Base-by-base conservation (phyloP, 1,139 yeast genomes). In the Blastobotrys malaysiensis region DNA sequence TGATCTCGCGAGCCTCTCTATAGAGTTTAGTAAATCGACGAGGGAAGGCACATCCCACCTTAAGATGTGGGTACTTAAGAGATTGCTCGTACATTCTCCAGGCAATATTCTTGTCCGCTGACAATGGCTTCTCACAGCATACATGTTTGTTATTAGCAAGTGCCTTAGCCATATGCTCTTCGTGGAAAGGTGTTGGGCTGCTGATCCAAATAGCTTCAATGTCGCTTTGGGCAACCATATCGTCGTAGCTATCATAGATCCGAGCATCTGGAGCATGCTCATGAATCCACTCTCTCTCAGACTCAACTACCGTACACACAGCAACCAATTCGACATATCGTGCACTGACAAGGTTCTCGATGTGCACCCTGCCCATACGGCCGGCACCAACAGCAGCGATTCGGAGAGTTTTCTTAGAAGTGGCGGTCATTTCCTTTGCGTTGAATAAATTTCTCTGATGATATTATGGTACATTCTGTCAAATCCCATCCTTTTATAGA, bases 121-220 rank as follows among this genome's bases (percentile, higher is more conserved):
- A 46, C 31, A 61, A 50, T 6, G 64, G 63, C 54, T 61, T 61
- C 20, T 60, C 63, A 46, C 60, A 55, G 26, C 61, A 49, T n/a
- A 60, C 61, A 31, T 60, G 63, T 48, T 59, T 56, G 39, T 52
- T 57, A n/a, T 45, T 20, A 13, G 44, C 52, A 21, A 61, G 49
- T 6, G 61, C 58, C 46, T 51, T 49, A 18, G 49, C 20, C 2
- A 56, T 45, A 16, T 60, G 64, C 45, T 61, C 60, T 21, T 60
- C 52, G 49, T 61, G 64, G 27, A 59, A 48, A 7, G 46, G 43
- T 7, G 63, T 59, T 14, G 63, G 62, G 20, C 59, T 58, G 43
- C 60, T 46, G 24, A 61, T 45, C 31, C 52, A 46, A 13, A 61
- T 59, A 9, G 58, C 62, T 46, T 61, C 61, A 26, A 59, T 43